Base-by-base conservation (phyloP, 1,284 basidiomycete genomes). In the Microbotryum intermedium region DNA sequence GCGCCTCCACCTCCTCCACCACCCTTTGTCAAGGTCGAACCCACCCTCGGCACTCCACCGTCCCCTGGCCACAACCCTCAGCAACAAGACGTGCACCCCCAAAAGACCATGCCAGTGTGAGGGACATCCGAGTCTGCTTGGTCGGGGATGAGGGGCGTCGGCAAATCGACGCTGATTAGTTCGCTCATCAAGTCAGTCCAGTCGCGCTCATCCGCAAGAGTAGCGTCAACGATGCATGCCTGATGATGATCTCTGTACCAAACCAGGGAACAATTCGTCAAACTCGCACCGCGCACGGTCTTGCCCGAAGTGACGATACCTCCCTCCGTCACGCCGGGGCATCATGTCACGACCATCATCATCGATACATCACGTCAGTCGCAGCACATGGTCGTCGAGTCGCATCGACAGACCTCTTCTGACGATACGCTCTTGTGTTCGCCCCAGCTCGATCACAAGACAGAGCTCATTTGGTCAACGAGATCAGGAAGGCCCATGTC, bases 261-360 rank as follows among this genome's bases (percentile, higher is more conserved):
- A n/a, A n/a, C n/a, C 50, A 68, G 60, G 50, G 71, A 72, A 49
- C 50, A 61, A 30, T 69, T 55, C 56, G 72, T 68, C 64, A 55
- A 56, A 44, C 45, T 60, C 57, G 46, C 61, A 4, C 69, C 69
- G 89, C 88, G 90, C 90, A 59, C 90, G 87, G 76, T 93, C 72
- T 86, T 95, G 21, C 92, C 91, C 18, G 91, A 95, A 76, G 90
- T 95, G 51, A 95, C 92, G 6, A 93, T 95, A 60, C 92, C 92
- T 9, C 90, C 91, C 72, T 89, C 92, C 76, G 90, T 94, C 50
- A 93, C 91, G 21, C 89, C 92, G 51, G 90, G 61, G 1, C 60
- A 92, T 78, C 91, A 93, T 73, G 89, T 94, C 43, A 94, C 92
- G 2, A 95, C 91, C 6, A 89, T 92, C 72, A 94, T 95, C 64